Percentiles rank a stretch among this genome's conserved stretches.
Conservation (phyloP, 345 rosid genomes). For the Lepidium africanum region DNA sequence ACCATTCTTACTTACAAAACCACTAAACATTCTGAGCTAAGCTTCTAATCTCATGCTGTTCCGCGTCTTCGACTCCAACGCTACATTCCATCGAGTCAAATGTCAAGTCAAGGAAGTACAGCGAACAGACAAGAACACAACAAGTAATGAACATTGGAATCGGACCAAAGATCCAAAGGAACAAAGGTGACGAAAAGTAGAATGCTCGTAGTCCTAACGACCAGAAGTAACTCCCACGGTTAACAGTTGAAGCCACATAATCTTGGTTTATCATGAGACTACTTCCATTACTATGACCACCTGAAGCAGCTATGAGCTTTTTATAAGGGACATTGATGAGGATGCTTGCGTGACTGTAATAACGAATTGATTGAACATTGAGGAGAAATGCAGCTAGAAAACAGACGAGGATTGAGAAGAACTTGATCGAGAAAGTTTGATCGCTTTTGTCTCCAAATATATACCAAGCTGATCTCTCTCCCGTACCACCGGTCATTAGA, state of each 20-base stretch:
- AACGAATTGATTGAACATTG: conserved; percentile 69
- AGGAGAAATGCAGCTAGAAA: conserved; percentile 64
- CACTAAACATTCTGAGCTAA: conserved; percentile 23
- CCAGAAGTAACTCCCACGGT: conserved; percentile 88
- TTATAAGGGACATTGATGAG: conserved; percentile 72
- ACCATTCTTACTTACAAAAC: background rate
- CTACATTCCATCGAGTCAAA: conserved; percentile 41
- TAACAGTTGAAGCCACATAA: conserved; percentile 60
- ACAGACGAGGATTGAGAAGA: conserved; percentile 58
- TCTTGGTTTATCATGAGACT: conserved; percentile 40
- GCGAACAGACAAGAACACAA: conserved; percentile 44
- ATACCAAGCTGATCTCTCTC: conserved; percentile 29
- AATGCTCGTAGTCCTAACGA: conserved; percentile 80
- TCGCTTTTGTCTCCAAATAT: conserved; percentile 54
- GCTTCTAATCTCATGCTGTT: conserved; percentile 21
- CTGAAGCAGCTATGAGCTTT: conserved; percentile 28
- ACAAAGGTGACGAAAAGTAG: conserved; percentile 79
- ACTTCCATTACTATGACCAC: conserved; percentile 22
- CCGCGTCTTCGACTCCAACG: conserved; percentile 24
- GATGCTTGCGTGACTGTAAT: conserved; percentile 86
- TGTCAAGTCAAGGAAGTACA: conserved; percentile 59
- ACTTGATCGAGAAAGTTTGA: conserved; percentile 48
- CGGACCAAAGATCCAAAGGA: conserved; percentile 91
- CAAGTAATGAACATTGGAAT: conserved; percentile 64
- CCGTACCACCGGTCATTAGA: conserved; percentile 39